Conservation (phyloP, 1,284 basidiomycete species). For the Coniferiporia sulphurascens region DNA sequence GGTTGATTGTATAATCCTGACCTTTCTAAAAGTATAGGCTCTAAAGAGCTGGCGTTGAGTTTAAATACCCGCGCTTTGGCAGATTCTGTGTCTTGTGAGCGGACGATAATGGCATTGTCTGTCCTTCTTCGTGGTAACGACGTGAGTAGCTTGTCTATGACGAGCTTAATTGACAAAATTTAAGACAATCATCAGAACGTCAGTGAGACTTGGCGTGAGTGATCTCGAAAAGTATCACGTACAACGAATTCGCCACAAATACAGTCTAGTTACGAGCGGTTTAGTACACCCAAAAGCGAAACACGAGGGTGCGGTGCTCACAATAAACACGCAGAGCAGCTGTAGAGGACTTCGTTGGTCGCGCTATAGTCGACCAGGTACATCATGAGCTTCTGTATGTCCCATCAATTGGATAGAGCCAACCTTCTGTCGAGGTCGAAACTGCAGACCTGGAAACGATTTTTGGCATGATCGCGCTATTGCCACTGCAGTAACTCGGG, state of each 20-base stretch:
- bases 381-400: background rate
- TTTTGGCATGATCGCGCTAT: constrained; percentile 55
- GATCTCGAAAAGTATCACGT: constrained; percentile 24
- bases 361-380: constrained; percentile 40
- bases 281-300: constrained; percentile 20
- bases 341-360: constrained; percentile 71
- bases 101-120: constrained; percentile 68
- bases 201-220: background rate
- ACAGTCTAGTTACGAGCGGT: constrained; percentile 49
- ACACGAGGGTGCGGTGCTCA: constrained; percentile 30
- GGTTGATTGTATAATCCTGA: constrained; percentile 29
- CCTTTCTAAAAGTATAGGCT: constrained; percentile 71
- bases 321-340: constrained; percentile 77
- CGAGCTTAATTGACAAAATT: constrained; percentile 46
- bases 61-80: constrained; percentile 71
- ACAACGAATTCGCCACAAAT: constrained; percentile 83
- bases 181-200: background rate
- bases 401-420: constrained; percentile 21
- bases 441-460: constrained; percentile 77
- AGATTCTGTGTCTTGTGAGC: constrained; percentile 53
- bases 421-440: constrained; percentile 77
- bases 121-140: constrained; percentile 67
- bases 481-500: background rate
- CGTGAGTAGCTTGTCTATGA: constrained; percentile 70
- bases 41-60: constrained; percentile 58